These are phyloP conservation scores for Phytophthora colocasiae DNA, from an alignment of 352 stramenopile genomes.

Conservation along the genomic window DNA sequence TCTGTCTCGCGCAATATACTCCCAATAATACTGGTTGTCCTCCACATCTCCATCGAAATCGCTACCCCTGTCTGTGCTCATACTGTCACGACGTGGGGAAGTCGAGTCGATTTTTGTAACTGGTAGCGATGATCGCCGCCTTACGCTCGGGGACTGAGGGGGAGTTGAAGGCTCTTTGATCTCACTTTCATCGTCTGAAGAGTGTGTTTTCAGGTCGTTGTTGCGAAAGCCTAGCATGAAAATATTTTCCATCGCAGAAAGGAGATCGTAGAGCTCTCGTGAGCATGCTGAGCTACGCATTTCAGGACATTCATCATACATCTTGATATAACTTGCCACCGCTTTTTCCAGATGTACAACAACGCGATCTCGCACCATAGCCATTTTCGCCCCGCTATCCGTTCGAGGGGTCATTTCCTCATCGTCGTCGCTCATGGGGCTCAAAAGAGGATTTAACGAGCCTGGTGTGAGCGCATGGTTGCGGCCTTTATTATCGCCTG, in stretches of 20 bases:
- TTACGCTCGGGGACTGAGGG: conserved; percentile 29
- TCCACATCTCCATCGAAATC: conserved; percentile 29
- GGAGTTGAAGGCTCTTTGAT: conserved; percentile 29
- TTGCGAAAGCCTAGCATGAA: conserved; percentile 70
- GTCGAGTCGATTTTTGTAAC: conserved; percentile 20
- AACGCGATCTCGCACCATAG: conserved; percentile 55
- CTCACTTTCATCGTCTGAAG: conserved; percentile 31
- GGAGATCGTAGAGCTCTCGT: conserved; percentile 71
- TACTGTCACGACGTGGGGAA: conserved; percentile 29
- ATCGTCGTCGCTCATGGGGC: conserved; percentile 30
- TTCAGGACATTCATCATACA: conserved; percentile 65
- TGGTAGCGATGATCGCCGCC: conserved; percentile 24
- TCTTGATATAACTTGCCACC: conserved; percentile 60
- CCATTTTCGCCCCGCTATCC: conserved; percentile 22
- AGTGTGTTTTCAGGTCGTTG: conserved; percentile 18
- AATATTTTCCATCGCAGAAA: conserved; percentile 73
- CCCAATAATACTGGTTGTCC: conserved; percentile 71
- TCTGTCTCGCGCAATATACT: conserved; percentile 67
- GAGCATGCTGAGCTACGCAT: conserved; percentile 74
- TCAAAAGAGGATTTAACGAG: conserved; percentile 36
- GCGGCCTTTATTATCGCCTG: conserved; percentile 23
- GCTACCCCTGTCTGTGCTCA: conserved; percentile 23
- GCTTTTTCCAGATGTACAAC: conserved; percentile 67
- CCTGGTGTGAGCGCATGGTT: conserved; percentile 21
- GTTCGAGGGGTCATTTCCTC: conserved; percentile 16